Evolutionary conservation across 495 filamentous ascomycete genomes (phyloP), one percentile per base, ranked within the genome.

Genomic region (Aspergillus sclerotioniger): DNA sequence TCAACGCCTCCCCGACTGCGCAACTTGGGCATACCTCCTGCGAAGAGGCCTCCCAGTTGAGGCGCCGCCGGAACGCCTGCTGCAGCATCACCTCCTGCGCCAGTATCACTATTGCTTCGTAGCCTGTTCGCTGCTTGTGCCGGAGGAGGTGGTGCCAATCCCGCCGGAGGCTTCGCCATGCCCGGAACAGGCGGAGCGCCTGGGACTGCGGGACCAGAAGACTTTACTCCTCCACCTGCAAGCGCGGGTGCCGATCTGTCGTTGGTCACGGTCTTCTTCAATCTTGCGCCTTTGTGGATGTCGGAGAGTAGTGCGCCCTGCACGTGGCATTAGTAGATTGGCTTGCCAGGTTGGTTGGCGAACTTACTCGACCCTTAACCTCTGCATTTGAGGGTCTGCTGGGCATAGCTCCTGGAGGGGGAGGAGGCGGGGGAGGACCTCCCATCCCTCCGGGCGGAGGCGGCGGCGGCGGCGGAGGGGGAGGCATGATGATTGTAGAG

Each of bases 11-110:
- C 92, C 10, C 90, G 86, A 74, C 91, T 96, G 70, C 88, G 87
- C 60, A 98, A 67, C 75, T 96, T 98, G 3, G 94, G 94, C 80
- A 98, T 98, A 31, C 93, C 95, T 31, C 91, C 92, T 8, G 90
- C 91, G 66, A 98, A 96, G 25, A 98, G 72, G 4, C 95, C 94
- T 8, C 79, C 92, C 33, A 98, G 70, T 67, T 98, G 94, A 29
- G 92, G 90, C 16, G 90, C 83, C 20, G 85, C 73, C 25, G 84
- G 80, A 33, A 78, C 69, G 9, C 71, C 74, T 5, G 69, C 64
- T 21, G 67, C 75, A 51, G 74, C 67, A 59, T 71, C 72, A 53
- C 68, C 64, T 20, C 70, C 75, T 54, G 78, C 72, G 41, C 78
- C 80, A 49, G 80, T 78, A 71, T 93, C 91, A 63, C 91, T 95